phyloP scores from a whole-genome alignment of 495 filamentous ascomycete genomes.

The Astrocystis sublimbata region DNA sequence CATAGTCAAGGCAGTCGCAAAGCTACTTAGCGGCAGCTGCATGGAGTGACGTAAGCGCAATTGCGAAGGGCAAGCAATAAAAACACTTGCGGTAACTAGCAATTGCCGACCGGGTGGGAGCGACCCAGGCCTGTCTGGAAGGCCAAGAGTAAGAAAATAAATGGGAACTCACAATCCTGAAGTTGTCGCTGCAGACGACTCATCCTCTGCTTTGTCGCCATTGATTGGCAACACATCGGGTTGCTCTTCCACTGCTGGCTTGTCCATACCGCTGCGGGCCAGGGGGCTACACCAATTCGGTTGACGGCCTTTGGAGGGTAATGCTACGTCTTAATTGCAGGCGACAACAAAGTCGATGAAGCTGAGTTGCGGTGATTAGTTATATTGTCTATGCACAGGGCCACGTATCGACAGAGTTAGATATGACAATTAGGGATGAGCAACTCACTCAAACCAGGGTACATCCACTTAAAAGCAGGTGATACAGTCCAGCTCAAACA shows the following conservation, averaged over 20 bases:
- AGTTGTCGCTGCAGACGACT: background rate
- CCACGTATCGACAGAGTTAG: background rate
- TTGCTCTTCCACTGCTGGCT: constrained; percentile 4
- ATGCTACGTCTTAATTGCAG: background rate
- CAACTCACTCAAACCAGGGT: background rate
- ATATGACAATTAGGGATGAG: background rate
- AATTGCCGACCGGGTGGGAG: background rate
- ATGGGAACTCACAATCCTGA: constrained; percentile 12
- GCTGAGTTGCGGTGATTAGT: background rate
- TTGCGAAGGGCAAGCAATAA: background rate
- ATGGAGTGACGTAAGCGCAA: background rate
- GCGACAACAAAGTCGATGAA: background rate
- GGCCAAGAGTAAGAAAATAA: constrained; percentile 4
- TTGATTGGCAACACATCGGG: background rate
- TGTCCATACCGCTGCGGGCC: constrained; percentile 3
- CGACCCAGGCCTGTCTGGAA: background rate
- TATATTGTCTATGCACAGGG: background rate
- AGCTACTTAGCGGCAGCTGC: background rate
- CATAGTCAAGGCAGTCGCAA: background rate
- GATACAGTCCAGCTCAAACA: background rate
- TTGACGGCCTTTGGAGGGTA: background rate
- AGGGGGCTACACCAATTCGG: background rate
- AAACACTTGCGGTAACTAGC: background rate
- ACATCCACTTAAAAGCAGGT: background rate
- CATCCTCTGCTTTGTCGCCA: constrained; percentile 1